phyloP scores from a whole-genome alignment of 202 grass and related monocot genomes.

The Hordeum pubiflorum region DNA sequence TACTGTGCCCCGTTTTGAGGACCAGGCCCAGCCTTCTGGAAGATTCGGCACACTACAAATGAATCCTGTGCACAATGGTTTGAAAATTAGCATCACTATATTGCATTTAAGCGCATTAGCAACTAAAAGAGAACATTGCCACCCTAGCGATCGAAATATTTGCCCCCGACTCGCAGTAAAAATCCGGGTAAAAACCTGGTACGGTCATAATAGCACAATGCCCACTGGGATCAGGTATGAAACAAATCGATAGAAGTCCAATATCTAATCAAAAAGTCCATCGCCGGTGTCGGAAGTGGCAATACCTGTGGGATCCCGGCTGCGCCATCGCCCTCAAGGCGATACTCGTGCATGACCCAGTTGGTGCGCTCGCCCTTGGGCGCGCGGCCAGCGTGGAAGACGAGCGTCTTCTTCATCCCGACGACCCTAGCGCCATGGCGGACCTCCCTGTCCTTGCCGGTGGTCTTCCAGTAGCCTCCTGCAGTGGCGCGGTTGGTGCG shows the following conservation, averaged over 20 bases:
- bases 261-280: not conserved
- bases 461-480: slow-evolving; percentile 93
- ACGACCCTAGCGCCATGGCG: slow-evolving; percentile 37
- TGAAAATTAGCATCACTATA: not conserved
- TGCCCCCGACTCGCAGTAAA: no score
- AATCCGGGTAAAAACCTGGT: not conserved
- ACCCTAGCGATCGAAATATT: not conserved
- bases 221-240: not conserved
- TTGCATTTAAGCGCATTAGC: not conserved
- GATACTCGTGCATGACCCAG: slow-evolving; percentile 99
- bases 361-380: slow-evolving; percentile 84
- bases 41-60: slow-evolving; percentile 86
- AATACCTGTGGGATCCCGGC: slow-evolving; percentile 32
- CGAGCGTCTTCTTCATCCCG: slow-evolving; percentile 97
- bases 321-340: slow-evolving; percentile 59
- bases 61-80: slow-evolving; percentile 47
- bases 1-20: slow-evolving; percentile 91
- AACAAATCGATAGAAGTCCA: not conserved
- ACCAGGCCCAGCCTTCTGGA: slow-evolving; percentile 77
- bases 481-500: slow-evolving; percentile 86
- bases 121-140: not conserved
- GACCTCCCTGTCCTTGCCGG: slow-evolving; percentile 82
- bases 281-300: not conserved
- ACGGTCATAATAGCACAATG: not conserved
- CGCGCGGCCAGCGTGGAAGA: slow-evolving; percentile 80